These are phyloP conservation scores for Diplodia mutila DNA, from an alignment of 2,329 filamentous ascomycete species.

Conservation along the genomic window DNA sequence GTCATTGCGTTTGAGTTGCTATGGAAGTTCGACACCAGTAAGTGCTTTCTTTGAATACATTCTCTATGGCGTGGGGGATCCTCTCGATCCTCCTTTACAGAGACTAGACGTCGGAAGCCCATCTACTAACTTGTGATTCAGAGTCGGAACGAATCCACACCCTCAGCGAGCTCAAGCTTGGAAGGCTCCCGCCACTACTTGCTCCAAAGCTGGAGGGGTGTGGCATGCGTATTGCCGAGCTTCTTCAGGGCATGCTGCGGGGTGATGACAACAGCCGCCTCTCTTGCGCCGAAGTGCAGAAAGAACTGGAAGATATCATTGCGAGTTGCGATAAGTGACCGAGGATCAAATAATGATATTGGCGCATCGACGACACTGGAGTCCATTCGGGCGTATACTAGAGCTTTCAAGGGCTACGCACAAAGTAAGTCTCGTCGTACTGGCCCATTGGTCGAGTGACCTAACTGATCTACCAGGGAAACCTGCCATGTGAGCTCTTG, in stretches of 20 bases:
- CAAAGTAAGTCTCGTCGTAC: background rate
- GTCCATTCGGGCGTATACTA: background rate
- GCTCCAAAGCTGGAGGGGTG: constrained; percentile 30
- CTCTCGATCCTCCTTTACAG: too few relatives aligned
- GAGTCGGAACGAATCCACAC: constrained; percentile 46
- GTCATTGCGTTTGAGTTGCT: constrained; percentile 67
- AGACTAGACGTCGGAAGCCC: constrained; percentile 20
- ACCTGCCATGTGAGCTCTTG: background rate
- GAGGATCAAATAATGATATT: background rate
- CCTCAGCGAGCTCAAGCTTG: constrained; percentile 39
- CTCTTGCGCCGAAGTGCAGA: constrained; percentile 38
- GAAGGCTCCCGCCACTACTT: constrained; percentile 38
- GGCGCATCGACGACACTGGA: background rate
- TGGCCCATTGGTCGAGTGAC: background rate
- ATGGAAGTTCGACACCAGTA: constrained; percentile 52
- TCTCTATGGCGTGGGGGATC: background rate
- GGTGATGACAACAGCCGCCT: constrained; percentile 36
- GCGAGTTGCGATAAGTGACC: background rate
- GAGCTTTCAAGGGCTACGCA: background rate
- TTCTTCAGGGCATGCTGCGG: constrained; percentile 40
- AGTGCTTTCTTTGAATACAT: background rate
- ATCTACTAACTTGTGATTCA: background rate
- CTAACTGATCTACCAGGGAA: background rate
- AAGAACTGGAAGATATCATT: constrained; percentile 29
- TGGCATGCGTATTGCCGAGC: constrained; percentile 32